Base-by-base conservation (phyloP, 1,284 basidiomycete genomes). In the Malassezia vespertilionis region DNA sequence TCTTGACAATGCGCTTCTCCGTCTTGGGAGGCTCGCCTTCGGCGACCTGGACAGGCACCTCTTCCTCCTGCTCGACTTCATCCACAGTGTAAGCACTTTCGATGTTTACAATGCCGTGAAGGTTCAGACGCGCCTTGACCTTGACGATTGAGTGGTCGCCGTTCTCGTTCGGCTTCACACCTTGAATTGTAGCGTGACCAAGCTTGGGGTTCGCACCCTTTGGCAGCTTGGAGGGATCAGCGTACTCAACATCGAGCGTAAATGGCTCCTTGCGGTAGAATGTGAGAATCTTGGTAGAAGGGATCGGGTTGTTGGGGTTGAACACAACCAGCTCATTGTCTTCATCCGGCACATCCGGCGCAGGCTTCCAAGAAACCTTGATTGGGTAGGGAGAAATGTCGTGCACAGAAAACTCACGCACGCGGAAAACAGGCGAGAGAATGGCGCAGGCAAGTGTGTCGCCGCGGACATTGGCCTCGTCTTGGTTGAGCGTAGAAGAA, bases 241-340 rank as follows among this genome's bases (percentile, higher is more conserved):
- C 60, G 53, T 69, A 69, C 45, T 59, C 52, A 3, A 63, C 66
- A 48, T 67, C 57, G 40, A 69, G 58, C 31, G 56, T 55, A 44
- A 69, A 69, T 44, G 63, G 63, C 41, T 68, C 63, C 61, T 69
- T 69, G 53, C 66, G 63, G 61, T 69, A 69, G 60, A 69, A 69
- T 27, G 66, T 69, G 34, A 69, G 59, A 43, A 69, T 66, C 60
- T 69, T 69, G 55, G 66, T 69, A 21, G 66, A 69, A 27, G 66
- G 66, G 44, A 68, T 63, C 23, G 66, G 66, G 60, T 69, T 69
- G 61, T 68, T 69, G 44, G 59, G 60, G 52, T 60, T 53, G 63
- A 69, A 69, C 39, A 68, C 65, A 31, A 65, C 62, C 7, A 69
- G 60, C 57, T 69, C 63, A 33, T 62, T 69, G 53, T 69, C 66